Evolutionary conservation across 2,329 filamentous ascomycete species (phyloP).

Genomic region (Magnaporthales sp.): DNA sequence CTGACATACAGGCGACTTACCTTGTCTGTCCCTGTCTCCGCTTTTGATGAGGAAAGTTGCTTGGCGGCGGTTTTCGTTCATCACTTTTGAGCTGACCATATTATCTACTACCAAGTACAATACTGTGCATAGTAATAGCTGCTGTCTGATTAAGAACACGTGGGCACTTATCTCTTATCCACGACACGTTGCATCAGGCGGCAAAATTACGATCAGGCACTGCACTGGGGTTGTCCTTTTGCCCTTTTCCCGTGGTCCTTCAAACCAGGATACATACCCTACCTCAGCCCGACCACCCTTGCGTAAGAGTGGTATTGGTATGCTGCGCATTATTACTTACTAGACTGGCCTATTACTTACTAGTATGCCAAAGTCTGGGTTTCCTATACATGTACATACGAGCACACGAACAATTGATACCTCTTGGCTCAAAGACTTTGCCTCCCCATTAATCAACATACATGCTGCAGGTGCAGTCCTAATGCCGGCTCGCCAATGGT

Average conservation of each 20-base stretch:
- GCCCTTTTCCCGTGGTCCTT: background rate
- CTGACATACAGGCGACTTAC: too few species aligned
- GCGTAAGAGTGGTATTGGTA: background rate
- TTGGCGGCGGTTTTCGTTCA: background rate
- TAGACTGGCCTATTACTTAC: too few species aligned
- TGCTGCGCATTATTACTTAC: background rate
- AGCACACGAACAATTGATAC: background rate
- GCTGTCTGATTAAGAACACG: background rate
- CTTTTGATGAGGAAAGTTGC: background rate
- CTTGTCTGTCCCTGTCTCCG: too few species aligned
- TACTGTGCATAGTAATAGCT: background rate
- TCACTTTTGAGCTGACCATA: background rate
- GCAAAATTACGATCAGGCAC: background rate
- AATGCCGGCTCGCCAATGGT: background rate
- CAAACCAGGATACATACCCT: background rate
- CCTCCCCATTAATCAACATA: background rate
- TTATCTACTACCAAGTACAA: background rate
- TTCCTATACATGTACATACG: background rate
- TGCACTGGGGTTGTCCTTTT: background rate
- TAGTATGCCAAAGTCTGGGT: background rate
- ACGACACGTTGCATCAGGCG: background rate
- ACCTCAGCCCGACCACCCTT: background rate
- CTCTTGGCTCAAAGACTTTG: background rate
- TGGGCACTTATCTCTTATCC: background rate
- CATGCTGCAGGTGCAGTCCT: background rate